Conservation (phyloP, 2,329 filamentous ascomycete genomes). For the Curvularia verruculosa region DNA sequence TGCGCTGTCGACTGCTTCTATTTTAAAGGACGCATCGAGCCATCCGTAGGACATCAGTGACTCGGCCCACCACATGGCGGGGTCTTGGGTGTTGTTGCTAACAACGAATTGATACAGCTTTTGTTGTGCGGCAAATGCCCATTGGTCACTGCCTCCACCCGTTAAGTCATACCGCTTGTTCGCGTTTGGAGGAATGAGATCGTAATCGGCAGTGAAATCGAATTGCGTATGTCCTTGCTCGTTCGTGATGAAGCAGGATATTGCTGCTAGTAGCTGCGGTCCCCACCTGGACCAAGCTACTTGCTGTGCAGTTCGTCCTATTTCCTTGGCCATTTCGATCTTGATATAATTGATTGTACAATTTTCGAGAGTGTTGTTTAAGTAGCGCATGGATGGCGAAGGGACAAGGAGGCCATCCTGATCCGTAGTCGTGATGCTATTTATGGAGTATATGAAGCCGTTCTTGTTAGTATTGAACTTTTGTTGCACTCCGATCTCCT, state of each 20-base stretch:
- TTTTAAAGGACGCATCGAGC: background rate
- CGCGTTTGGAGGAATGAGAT: conserved; percentile 4
- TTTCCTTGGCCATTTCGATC: conserved; percentile 6
- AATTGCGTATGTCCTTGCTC: conserved; percentile 1
- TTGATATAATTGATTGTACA: conserved; percentile 7
- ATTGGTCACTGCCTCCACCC: background rate
- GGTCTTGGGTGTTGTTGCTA: conserved; percentile 5
- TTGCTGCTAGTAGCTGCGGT: conserved; percentile 3
- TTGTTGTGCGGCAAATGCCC: conserved; percentile 1
- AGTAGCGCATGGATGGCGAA: conserved; percentile 5
- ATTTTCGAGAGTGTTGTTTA: conserved; percentile 8
- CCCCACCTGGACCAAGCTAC: conserved; percentile 2
- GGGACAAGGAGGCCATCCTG: background rate
- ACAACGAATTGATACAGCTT: conserved; percentile 6
- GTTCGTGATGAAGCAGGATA: conserved; percentile 6
- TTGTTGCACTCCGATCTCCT: conserved; percentile 6
- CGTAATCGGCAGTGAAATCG: conserved; percentile 3
- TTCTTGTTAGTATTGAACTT: conserved; percentile 7
- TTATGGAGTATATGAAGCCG: conserved; percentile 6
- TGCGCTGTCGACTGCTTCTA: background rate
- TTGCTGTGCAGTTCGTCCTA: conserved; percentile 4
- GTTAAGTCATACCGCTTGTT: background rate
- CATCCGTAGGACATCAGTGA: conserved; percentile 6
- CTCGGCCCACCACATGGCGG: conserved; percentile 11
- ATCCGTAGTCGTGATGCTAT: background rate